Base-by-base conservation (phyloP, 1,284 basidiomycete species). In the Golubevia pallescens region DNA sequence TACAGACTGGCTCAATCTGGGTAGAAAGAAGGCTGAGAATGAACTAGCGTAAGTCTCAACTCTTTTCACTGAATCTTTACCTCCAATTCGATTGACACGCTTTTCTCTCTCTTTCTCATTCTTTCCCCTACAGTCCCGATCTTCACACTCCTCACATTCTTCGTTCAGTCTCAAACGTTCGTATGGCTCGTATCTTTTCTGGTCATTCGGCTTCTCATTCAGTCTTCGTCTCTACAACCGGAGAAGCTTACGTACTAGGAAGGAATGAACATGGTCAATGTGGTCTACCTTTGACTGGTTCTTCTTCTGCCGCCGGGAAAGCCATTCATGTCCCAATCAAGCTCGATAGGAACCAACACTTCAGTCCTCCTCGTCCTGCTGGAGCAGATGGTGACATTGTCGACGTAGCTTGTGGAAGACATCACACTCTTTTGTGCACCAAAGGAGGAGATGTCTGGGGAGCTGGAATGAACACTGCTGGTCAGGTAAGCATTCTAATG, bases 241-340 rank as follows among this genome's bases (percentile, higher is more conserved):
- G 94, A 20, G 88, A 89, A 20, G 94, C 93, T 2, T 95, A 93
- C 90, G 86, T 95, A 75, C 93, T 95, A 81, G 95, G 95, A 1
- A 90, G 93, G 57, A 93, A 94, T 86, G 89, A 83, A 52, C 74
- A 82, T 60, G 78, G 83, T 32, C 86, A 87, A 60, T 84, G 82
- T 63, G 80, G 86, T 23, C 56, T 81, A 24, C 76, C 78, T 14
- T 74, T 73, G 14, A 71, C 60, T 0, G n/a, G 52, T 28, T 32
- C 89, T 69, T 88, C 88, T 61, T 87, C 88, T 67, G 87, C 88
- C 42, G 87, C 92, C 54, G 90, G 92, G 90, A 82, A 89, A 89
- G 63, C 93, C 92, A 21, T 88, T 88, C 81, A 89, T 88, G 67
- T 82, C 93, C 68, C 89, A 87, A 28, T 89, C 92, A 1, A 61